phyloP scores from a whole-genome alignment of 495 filamentous ascomycete genomes.

The Podospora tetraspora region DNA sequence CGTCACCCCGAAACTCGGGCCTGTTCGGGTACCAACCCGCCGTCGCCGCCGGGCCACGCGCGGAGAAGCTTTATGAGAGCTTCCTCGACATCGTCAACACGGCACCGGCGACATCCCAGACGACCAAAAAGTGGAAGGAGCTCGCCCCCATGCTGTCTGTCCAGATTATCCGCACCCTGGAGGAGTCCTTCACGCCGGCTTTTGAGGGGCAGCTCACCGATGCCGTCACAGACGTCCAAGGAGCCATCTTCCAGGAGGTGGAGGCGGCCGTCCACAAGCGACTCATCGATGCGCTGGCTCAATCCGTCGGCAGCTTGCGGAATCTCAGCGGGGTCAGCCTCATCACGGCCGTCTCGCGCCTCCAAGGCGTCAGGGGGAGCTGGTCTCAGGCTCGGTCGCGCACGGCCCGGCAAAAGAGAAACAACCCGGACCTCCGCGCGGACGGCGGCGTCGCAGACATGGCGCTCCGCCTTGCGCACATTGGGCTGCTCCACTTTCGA shows the following conservation, averaged over 20 bases:
- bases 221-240: conserved; percentile 30
- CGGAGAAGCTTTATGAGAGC: conserved; percentile 37
- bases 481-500: conserved; percentile 78
- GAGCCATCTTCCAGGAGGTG: conserved; percentile 35
- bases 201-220: conserved; percentile 42
- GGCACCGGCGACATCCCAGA: conserved; percentile 29
- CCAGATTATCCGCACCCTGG: conserved; percentile 49
- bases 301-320: conserved; percentile 45
- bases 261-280: conserved; percentile 39
- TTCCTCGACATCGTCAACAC: conserved; percentile 44
- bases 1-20: conserved; percentile 43
- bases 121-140: conserved; percentile 36
- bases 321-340: conserved; percentile 45
- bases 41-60: conserved; percentile 29
- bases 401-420: neutral
- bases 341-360: conserved; percentile 47
- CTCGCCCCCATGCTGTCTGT: conserved; percentile 43
- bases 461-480: conserved; percentile 68
- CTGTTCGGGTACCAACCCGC: conserved; percentile 28
- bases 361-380: conserved; percentile 21
- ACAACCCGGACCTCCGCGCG: conserved; percentile 36
- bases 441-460: conserved; percentile 59
- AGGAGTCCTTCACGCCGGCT: conserved; percentile 37
- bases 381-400: neutral
- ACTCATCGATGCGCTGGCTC: conserved; percentile 38